phyloP scores from a whole-genome alignment of 805 yeast genomes.

The Komagataella populi region DNA sequence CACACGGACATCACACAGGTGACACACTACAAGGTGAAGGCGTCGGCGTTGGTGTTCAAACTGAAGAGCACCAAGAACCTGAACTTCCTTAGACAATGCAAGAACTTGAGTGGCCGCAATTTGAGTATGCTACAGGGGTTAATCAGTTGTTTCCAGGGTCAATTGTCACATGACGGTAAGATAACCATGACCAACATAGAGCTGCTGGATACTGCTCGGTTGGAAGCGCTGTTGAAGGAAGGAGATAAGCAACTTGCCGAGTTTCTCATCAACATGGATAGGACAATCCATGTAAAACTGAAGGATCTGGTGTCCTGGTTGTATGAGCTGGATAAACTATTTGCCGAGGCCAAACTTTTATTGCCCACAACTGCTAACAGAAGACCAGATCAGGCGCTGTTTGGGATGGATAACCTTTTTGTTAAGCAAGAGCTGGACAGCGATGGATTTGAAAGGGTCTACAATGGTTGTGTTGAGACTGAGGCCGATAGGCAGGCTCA shows the following conservation, averaged over 20 bases:
- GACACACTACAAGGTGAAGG: not conserved
- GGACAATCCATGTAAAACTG: not conserved
- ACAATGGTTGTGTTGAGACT: not conserved
- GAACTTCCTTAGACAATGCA: not conserved
- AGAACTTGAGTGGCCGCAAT: not conserved
- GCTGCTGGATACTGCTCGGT: not conserved
- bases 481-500: not conserved
- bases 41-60: not conserved
- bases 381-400: not conserved
- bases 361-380: not conserved
- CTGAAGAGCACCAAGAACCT: not conserved
- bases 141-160: not conserved
- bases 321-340: not conserved
- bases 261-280: not conserved
- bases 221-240: not conserved
- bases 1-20: not conserved
- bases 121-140: not conserved
- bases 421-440: not conserved
- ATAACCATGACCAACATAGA: not conserved
- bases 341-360: not conserved
- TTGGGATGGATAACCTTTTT: not conserved
- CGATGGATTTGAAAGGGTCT: not conserved
- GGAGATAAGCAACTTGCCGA: not conserved
- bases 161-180: not conserved
- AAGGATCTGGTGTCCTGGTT: not conserved